These are phyloP conservation scores for Pseudoperonospora humuli DNA, from an alignment of 352 stramenopile genomes.

Conservation along the genomic window DNA sequence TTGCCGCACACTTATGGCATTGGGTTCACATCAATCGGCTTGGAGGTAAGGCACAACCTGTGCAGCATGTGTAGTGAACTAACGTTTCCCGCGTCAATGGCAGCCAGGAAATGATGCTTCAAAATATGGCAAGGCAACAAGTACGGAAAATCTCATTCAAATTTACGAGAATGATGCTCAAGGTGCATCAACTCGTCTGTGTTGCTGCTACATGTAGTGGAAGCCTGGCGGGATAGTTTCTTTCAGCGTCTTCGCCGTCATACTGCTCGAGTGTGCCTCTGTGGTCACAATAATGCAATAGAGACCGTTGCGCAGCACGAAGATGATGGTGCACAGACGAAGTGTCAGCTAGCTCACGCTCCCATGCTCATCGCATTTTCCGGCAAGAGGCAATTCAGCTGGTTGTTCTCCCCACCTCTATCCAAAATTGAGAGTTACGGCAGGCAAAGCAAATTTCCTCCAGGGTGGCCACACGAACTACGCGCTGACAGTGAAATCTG, in stretches of 20 bases:
- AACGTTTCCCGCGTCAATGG: neutral
- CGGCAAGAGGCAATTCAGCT: slow-evolving; percentile 83
- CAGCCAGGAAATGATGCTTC: slow-evolving; percentile 81
- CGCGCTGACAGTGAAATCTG: slow-evolving; percentile 59
- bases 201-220: slow-evolving; percentile 27
- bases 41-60: slow-evolving; percentile 39
- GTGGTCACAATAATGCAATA: slow-evolving; percentile 20
- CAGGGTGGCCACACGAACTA: slow-evolving; percentile 60
- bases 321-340: neutral
- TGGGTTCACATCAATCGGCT: slow-evolving; percentile 75
- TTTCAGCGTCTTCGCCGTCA: slow-evolving; percentile 53
- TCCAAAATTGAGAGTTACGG: slow-evolving; percentile 59
- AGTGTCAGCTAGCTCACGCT: slow-evolving; percentile 37
- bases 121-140: slow-evolving; percentile 63
- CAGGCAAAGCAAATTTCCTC: slow-evolving; percentile 46
- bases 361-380: slow-evolving; percentile 80
- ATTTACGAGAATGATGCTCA: no score
- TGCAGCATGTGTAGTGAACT: neutral
- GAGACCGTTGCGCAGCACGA: slow-evolving; percentile 3
- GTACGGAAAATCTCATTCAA: slow-evolving; percentile 32
- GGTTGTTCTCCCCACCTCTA: slow-evolving; percentile 64
- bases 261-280: slow-evolving; percentile 38
- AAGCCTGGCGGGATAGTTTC: slow-evolving; percentile 50
- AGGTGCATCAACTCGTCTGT: neutral
- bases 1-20: slow-evolving; percentile 57